Base-by-base conservation (phyloP, 2,329 filamentous ascomycete genomes). In the Stemphylium beticola region DNA sequence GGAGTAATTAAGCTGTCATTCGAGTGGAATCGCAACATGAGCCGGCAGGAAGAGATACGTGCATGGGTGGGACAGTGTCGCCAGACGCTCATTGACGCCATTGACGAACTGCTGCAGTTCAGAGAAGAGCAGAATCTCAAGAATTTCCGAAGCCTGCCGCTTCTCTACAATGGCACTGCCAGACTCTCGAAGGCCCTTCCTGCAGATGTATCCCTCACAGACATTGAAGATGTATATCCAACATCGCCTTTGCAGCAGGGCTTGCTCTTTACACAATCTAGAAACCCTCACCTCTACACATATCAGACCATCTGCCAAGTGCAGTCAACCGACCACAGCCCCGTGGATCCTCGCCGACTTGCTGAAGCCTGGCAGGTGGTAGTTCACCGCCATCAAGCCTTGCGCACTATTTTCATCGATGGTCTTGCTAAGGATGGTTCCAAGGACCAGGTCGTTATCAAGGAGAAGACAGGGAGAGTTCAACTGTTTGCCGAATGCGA, bases 361-460 rank as follows among this genome's bases (percentile, higher is more conserved):
- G 68, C 67, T 22, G 65, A 68, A 29, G 69, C 72, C 17, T 75
- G 72, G 72, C 70, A 74, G 45, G 52, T 67, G 4, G 71, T 75
- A 7, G 69, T 75, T 4, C 62, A 72, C 42, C 71, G 71, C 4
- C 72, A 75, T 40, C 64, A 67, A 15, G 61, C 62, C 1, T 49
- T 75, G 26, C 60, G 72, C 26, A 73, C 72, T 1, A 55, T 74
- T 2, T 74, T 75, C 52, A 61, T 75, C n/a, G 69, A 73, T 22
- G 72, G 70, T 43, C 55, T 72, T n/a, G 67, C 66, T 4, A 68
- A 67, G 37, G 65, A 68, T n/a, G 68, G 66, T 1, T 58, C 67
- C 8, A 71, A 71, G 50, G 68, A 74, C 29, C 72, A 75, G 36
- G 55, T 73, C 2, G 72, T 75, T 0, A 46, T 74, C 38, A 71